Evolutionary conservation across 2,329 filamentous ascomycete species (phyloP).

Genomic region (Rhynchosporium graminicola): DNA sequence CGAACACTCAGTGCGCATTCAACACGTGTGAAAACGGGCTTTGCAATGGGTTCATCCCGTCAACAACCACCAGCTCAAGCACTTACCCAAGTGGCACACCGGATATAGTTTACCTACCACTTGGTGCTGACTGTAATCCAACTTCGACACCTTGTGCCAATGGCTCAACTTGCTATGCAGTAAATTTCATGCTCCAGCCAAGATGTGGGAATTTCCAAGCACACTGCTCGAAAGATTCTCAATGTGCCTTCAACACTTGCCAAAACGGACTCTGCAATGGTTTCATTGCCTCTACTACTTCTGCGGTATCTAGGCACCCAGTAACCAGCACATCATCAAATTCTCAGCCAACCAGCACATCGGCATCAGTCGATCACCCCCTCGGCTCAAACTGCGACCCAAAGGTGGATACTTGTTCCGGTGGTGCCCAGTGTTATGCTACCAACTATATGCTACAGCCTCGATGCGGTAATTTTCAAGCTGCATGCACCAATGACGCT

Average conservation of each 20-base stretch:
- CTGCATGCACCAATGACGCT: conserved; percentile 17
- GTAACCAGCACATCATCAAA: not conserved
- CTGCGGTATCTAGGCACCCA: not conserved
- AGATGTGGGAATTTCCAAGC: conserved; percentile 26
- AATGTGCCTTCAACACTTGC: conserved; percentile 30
- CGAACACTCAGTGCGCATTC: conserved; percentile 24
- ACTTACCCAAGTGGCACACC: not conserved
- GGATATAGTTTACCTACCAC: conserved; percentile 15
- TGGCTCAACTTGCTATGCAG: conserved; percentile 23
- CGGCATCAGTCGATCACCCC: conserved; percentile 11
- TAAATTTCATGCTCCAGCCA: conserved; percentile 17
- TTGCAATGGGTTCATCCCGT: conserved; percentile 20
- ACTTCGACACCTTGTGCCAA: conserved; percentile 21
- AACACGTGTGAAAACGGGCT: conserved; percentile 25
- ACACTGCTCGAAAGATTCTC: conserved; percentile 16
- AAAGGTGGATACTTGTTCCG: conserved; percentile 18
- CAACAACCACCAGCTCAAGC: conserved; percentile 1
- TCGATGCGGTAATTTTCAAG: conserved; percentile 26
- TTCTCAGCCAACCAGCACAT: not conserved
- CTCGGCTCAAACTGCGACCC: conserved; percentile 22
- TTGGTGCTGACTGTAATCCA: conserved; percentile 20
- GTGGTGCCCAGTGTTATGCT: conserved; percentile 25
- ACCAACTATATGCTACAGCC: conserved; percentile 16
- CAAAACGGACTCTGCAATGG: conserved; percentile 23
- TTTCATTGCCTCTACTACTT: not conserved